Evolutionary conservation across 78 protist species (phyloP), one percentile per base, ranked within the genome.

Genomic region (Protostelium mycophagum): DNA sequence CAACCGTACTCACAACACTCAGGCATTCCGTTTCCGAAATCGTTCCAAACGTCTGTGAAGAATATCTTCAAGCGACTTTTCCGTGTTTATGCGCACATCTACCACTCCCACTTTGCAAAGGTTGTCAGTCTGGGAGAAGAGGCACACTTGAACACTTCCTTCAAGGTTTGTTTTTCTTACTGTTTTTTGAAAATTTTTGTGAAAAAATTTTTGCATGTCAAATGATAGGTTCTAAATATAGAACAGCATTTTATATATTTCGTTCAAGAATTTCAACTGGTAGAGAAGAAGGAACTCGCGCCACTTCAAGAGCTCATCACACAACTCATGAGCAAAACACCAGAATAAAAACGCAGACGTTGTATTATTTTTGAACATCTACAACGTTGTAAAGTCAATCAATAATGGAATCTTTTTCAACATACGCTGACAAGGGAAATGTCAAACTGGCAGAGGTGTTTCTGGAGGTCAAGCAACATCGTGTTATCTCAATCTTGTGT

Each of bases 41-140:
- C 92, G 86, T 99, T 99, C 63, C 83, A 36, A 10, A 1, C 35
- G 31, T 87, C 91, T 23, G 97, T 98, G 34, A 63, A 87, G 85
- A 94, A 83, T 86, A 98, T 99, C 39, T 98, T 97, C 92, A 96
- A 92, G 85, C 87, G 96, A 35, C 83, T 95, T 35, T 95, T 97
- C 88, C 88, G 99, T 1, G 98, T 99, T 16, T 99, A 98, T 38
- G 99, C 98, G 0, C 99, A 99, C 89, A 93, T 98, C 86, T 99
- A 98, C 91, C 94, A 97, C 96, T 73, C 92, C 25, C 99, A 99
- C 92, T 97, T 97, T 86, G 86, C 90, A 34, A 38, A 90, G 87
- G 91, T 98, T 34, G 91, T 88, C 16, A 38, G 86, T 1, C 38
- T 96, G 31, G 97, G 97, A 9, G 98, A 96, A 37, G 98, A 98